A percentile compares a stretch with the other conserved stretches of the same genome.
phyloP scores from a whole-genome alignment of 352 stramenopile species.

The Phytophthora ramorum region DNA sequence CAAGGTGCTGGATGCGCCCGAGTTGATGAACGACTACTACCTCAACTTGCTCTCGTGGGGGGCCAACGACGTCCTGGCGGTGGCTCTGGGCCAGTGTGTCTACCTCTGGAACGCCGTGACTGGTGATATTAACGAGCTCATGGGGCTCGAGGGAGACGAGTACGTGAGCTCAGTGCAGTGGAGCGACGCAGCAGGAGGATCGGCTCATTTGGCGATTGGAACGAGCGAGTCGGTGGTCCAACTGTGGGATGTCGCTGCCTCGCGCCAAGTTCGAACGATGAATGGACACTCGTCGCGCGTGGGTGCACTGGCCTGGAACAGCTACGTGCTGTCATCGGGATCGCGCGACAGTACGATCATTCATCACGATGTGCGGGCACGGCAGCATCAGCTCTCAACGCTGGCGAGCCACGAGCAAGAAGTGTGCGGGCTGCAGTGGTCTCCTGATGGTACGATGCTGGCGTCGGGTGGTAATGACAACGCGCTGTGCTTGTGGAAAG shows the following conservation, averaged over 20 bases:
- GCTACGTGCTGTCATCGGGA: conserved; percentile 92
- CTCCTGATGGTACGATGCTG: conserved; percentile 94
- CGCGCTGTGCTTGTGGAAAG: conserved; percentile 95
- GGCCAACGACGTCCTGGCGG: conserved; percentile 96
- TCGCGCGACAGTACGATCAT: conserved; percentile 96
- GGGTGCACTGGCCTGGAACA: conserved; percentile 97
- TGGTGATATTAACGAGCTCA: conserved; percentile 96
- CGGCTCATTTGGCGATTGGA: conserved; percentile 93
- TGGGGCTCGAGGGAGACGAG: conserved; percentile 88
- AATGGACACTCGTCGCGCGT: conserved; percentile 95
- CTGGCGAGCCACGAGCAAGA: conserved; percentile 96
- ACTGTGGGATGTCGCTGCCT: conserved; percentile 96
- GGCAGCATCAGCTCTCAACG: conserved; percentile 89
- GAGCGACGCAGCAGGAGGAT: conserved; percentile 87
- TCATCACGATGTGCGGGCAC: conserved; percentile 74
- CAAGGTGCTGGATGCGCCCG: conserved; percentile 97
- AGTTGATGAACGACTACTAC: conserved; percentile 99
- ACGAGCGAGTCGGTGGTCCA: conserved; percentile 95
- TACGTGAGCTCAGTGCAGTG: conserved; percentile 98
- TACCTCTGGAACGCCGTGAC: conserved; percentile 98
- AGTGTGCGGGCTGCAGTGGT: conserved; percentile 98
- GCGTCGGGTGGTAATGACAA: conserved; percentile 99
- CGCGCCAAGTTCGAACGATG: conserved; percentile 92
- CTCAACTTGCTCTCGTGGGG: conserved; percentile 99
- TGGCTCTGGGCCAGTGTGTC: conserved; percentile 97